These are phyloP conservation scores for Elsinoe arachidis DNA, from an alignment of 2,329 filamentous ascomycete species.

Conservation along the genomic window DNA sequence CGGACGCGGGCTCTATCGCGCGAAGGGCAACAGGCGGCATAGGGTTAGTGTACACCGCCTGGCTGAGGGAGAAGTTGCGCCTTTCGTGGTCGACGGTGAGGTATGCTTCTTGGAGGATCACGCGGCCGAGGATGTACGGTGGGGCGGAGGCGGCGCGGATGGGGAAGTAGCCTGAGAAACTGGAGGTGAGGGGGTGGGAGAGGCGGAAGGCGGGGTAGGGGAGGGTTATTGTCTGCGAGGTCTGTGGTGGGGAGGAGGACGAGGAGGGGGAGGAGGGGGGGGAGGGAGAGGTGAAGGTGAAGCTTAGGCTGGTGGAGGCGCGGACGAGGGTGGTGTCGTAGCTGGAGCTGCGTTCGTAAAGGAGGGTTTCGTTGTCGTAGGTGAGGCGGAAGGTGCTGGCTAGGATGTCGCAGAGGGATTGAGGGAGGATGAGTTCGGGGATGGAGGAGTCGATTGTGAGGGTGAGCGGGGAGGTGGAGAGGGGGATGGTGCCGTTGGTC, in stretches of 20 bases:
- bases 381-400: constrained; percentile 25
- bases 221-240: constrained; percentile 20
- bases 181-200: neutral
- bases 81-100: constrained; percentile 27
- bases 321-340: constrained; percentile 22
- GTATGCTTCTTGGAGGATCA: constrained; percentile 31
- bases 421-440: constrained; percentile 30
- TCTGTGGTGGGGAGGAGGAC: no score
- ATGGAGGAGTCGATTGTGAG: constrained; percentile 26
- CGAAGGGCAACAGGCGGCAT: constrained; percentile 33
- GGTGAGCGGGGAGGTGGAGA: neutral
- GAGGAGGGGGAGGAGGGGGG: constrained; percentile 23
- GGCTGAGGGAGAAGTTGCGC: constrained; percentile 35
- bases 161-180: constrained; percentile 26
- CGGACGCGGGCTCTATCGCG: constrained; percentile 19
- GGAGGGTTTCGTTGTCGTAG: constrained; percentile 23
- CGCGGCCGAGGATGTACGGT: constrained; percentile 28
- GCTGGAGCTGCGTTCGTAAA: constrained; percentile 28
- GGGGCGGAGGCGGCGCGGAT: constrained; percentile 27
- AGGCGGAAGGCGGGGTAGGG: constrained; percentile 30
- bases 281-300: constrained; percentile 23
- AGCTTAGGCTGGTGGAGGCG: constrained; percentile 11
- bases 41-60: constrained; percentile 45
- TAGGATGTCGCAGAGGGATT: constrained; percentile 24
- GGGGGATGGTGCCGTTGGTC: neutral